Conservation (phyloP, 768 basidiomycete species). For the Hysterangium stoloniferum region DNA sequence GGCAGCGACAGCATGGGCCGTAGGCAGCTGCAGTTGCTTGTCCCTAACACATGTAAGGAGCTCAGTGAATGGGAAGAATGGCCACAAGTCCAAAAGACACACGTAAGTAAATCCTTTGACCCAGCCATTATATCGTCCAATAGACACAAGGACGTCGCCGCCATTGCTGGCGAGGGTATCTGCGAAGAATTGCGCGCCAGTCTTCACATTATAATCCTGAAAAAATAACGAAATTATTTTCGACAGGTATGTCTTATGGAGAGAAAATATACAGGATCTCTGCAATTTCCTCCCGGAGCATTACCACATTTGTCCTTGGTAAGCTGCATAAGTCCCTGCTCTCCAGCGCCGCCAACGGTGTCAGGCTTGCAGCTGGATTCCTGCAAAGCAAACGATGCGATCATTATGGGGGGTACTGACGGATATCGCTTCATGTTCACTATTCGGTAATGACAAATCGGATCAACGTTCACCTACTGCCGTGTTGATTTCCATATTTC, state of each 20-base stretch:
- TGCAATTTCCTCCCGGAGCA: conserved; percentile 38
- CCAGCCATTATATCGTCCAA: conserved; percentile 82
- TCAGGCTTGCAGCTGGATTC: conserved; percentile 67
- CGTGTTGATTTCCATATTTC: conserved; percentile 41
- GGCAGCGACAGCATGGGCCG: conserved; percentile 54
- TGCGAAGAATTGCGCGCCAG: conserved; percentile 56
- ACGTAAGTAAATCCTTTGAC: conserved; percentile 48
- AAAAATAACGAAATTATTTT: conserved; percentile 2
- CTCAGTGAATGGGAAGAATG: background rate
- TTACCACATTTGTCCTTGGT: conserved; percentile 67
- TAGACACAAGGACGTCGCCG: conserved; percentile 46
- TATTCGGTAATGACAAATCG: background rate
- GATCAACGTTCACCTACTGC: conserved; percentile 24
- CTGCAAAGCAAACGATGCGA: conserved; percentile 87
- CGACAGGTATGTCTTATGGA: background rate
- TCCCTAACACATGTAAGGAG: conserved; percentile 24
- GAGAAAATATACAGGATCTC: conserved; percentile 27
- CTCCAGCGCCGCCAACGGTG: conserved; percentile 66
- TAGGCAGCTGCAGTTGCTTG: conserved; percentile 51
- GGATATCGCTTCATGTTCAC: background rate
- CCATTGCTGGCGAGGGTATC: conserved; percentile 37
- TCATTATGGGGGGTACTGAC: conserved; percentile 61
- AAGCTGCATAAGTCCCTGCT: conserved; percentile 85
- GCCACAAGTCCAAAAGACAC: conserved; percentile 11
- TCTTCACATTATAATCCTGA: conserved; percentile 64